Evolutionary conservation across 2,329 filamentous ascomycete species (phyloP).

Genomic region (Aspergillus ochraceus): DNA sequence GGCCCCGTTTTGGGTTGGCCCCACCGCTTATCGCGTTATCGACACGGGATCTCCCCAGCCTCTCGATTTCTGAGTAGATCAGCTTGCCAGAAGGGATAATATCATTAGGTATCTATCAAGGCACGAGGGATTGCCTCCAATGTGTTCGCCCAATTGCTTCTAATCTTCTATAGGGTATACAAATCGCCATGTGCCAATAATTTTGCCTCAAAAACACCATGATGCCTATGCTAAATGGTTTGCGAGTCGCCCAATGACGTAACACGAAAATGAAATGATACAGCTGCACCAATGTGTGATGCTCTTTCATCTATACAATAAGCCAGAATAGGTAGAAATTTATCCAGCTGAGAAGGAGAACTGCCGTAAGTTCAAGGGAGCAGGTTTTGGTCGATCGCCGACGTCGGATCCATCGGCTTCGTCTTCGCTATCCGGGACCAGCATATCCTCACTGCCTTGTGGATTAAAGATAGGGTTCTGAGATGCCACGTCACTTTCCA

Average conservation of each 20-base stretch:
- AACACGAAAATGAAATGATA: constrained; percentile 2
- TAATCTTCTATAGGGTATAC: neutral
- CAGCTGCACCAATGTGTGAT: neutral
- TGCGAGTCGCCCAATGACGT: neutral
- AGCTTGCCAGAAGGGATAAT: neutral
- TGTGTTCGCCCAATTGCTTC: neutral
- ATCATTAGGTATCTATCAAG: too few species aligned
- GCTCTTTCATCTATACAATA: neutral
- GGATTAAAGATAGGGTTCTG: neutral
- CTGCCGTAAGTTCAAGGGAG: constrained; percentile 35
- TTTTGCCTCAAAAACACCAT: constrained; percentile 3
- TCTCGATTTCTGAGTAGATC: constrained; percentile 5
- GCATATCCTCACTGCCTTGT: constrained; percentile 54
- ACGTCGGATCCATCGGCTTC: constrained; percentile 28
- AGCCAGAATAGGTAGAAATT: neutral
- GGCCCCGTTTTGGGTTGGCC: neutral
- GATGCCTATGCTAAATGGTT: constrained; percentile 1
- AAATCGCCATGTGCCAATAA: constrained; percentile 6
- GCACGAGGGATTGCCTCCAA: too few species aligned
- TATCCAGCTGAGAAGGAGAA: constrained; percentile 34
- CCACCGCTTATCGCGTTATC: constrained; percentile 15
- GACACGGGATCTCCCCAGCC: constrained; percentile 20
- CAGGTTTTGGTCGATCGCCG: constrained; percentile 5
- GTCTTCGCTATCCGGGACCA: constrained; percentile 53
- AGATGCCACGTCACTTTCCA: neutral